Evolutionary conservation across 2,329 filamentous ascomycete species (phyloP), one percentile per base, ranked within the genome.

Genomic region (Cordyceps tenuipes): DNA sequence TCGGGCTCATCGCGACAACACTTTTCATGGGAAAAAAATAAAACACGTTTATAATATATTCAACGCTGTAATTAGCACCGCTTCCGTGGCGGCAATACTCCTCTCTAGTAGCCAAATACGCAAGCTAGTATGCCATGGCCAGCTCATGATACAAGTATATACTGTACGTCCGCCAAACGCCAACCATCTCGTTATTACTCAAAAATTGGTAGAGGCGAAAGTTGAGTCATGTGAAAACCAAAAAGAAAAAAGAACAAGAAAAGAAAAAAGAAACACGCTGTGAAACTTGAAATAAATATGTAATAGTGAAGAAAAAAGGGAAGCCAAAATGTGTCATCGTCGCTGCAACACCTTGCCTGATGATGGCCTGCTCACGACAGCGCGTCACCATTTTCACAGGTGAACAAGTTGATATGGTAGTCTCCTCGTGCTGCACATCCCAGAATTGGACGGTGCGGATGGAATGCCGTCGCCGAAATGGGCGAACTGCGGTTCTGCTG

Each of bases 361-460:
- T 15, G 29, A 29, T 29, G 5, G 23, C 19, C 31, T 43, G 10
- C 21, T 21, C 31, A 57, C 12, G 55, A 29, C 26, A 59, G 26
- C 15, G 57, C 48, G 31, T 77, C 75, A 23, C 74, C 68, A 66
- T 80, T 79, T 62, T 84, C 82, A 73, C 88, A 91, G 36, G 84
- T 86, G 69, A 93, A 95, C 31, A 97, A 79, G 71, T 96, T 97
- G 68, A 99, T 86, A 71, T 97, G 90, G 62, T 92, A 85, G 70
- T 97, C 92, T 60, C 91, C 90, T 48, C 90, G 81, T 4, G 91
- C 90, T 1, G 92, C 89, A 68, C 89, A 94, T 41, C 91, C 92
- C 63, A 99, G 81, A 73, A 97, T 87, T 76, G 96, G 92, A 57
- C 89, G 85, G 73, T 99, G 94, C 1, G 94, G 94, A 74, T 99